Percentiles rank a stretch among this genome's conserved stretches.
These are phyloP conservation scores for Mariannaea sp. DNA, from an alignment of 2,329 filamentous ascomycete species.

Conservation along the genomic window DNA sequence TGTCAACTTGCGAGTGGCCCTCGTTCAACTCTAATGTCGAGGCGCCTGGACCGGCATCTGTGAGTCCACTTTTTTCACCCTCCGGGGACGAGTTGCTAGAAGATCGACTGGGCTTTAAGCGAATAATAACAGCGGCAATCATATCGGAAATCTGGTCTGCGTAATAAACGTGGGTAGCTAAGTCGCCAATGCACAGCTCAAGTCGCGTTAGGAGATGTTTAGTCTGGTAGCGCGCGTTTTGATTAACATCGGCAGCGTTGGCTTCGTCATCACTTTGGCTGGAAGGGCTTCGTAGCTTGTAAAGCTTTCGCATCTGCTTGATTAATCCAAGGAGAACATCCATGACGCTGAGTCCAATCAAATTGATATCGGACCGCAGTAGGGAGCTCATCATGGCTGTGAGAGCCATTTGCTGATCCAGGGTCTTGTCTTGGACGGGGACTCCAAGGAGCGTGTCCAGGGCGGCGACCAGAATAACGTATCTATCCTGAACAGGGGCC, in stretches of 20 bases:
- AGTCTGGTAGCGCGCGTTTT: conserved; percentile 51
- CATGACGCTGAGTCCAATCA: conserved; percentile 96
- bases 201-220: conserved; percentile 71
- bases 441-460: conserved; percentile 76
- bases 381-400: conserved; percentile 81
- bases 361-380: conserved; percentile 84
- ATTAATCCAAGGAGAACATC: conserved; percentile 87
- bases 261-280: conserved; percentile 43
- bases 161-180: conserved; percentile 96
- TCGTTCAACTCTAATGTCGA: conserved; percentile 48
- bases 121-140: conserved; percentile 78
- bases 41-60: conserved; percentile 42
- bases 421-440: conserved; percentile 69
- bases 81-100: conserved; percentile 51
- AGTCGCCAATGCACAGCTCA: conserved; percentile 82
- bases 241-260: conserved; percentile 41
- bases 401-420: conserved; percentile 76
- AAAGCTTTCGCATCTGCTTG: conserved; percentile 77
- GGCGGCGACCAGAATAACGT: conserved; percentile 81
- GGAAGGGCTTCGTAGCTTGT: conserved; percentile 63
- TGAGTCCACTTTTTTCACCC: conserved; percentile 52
- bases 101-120: conserved; percentile 69
- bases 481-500: conserved; percentile 93
- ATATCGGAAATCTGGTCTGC: conserved; percentile 95
- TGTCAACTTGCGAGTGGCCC: conserved; percentile 53